Evolutionary conservation across 2,329 filamentous ascomycete species (phyloP).

Genomic region (Aureobasidium melanogenum): DNA sequence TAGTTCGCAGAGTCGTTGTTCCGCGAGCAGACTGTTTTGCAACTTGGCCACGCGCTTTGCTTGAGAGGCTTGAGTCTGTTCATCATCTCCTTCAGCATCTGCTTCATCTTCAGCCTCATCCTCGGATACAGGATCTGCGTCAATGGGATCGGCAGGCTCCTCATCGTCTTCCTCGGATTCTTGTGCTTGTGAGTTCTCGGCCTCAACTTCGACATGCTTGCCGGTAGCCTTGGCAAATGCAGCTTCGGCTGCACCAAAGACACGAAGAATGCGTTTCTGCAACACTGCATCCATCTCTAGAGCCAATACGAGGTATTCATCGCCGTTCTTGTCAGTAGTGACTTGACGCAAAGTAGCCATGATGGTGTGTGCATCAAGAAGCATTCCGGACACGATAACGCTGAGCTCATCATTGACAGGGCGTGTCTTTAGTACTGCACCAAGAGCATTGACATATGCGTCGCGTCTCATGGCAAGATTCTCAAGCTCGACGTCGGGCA

Average conservation of each 20-base stretch:
- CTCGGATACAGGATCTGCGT: conserved; percentile 49
- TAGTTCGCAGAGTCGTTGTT: conserved; percentile 78
- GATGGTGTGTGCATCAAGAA: conserved; percentile 74
- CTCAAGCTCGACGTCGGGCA: conserved; percentile 53
- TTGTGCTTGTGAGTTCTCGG: conserved; percentile 20
- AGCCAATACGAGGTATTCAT: conserved; percentile 53
- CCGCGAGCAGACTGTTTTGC: conserved; percentile 57
- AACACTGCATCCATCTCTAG: conserved; percentile 58
- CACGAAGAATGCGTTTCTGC: conserved; percentile 59
- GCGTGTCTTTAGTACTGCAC: conserved; percentile 40
- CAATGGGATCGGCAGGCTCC: conserved; percentile 56
- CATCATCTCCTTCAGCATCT: conserved; percentile 21
- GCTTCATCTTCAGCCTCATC: conserved; percentile 38
- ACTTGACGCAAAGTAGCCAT: conserved; percentile 56
- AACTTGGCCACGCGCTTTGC: conserved; percentile 52
- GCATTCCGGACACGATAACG: conserved; percentile 61
- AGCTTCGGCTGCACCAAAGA: conserved; percentile 70
- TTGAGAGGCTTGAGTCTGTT: conserved; percentile 39
- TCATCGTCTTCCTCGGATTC: conserved; percentile 47
- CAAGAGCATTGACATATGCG: conserved; percentile 40
- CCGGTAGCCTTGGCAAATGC: conserved; percentile 60
- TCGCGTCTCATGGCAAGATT: conserved; percentile 44
- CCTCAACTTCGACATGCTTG: conserved; percentile 33
- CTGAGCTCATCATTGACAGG: conserved; percentile 58
- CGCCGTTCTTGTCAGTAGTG: conserved; percentile 27